phyloP scores from a whole-genome alignment of 2,329 filamentous ascomycete species.

The Zymoseptoria brevis region DNA sequence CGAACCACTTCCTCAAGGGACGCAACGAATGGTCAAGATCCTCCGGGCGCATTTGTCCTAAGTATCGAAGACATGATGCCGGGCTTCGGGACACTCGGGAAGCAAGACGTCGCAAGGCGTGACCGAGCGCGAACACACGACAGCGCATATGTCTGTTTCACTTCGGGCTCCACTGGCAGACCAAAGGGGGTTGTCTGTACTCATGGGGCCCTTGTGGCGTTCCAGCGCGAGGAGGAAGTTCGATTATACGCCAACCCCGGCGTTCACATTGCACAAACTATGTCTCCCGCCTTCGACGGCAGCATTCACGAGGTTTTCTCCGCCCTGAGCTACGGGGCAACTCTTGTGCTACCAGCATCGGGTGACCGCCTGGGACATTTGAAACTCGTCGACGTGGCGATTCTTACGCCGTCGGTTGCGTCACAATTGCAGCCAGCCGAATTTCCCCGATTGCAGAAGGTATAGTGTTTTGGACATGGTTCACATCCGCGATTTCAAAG shows the following conservation, averaged over 20 bases:
- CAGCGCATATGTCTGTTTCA: slow-evolving; percentile 2
- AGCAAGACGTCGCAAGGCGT: not conserved
- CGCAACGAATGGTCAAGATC: too few relatives aligned
- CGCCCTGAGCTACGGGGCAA: too few relatives aligned
- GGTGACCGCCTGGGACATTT: not conserved
- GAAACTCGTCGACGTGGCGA: not conserved
- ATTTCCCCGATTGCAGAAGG: not conserved
- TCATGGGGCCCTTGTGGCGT: not conserved
- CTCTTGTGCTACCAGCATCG: too few relatives aligned
- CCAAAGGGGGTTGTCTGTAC: slow-evolving; percentile 2
- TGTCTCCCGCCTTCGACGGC: not conserved
- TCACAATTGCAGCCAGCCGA: not conserved
- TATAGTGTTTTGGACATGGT: too few relatives aligned
- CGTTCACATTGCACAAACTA: slow-evolving; percentile 1
- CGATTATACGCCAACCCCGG: slow-evolving; percentile 1
- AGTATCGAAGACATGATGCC: too few relatives aligned
- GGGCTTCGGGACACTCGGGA: too few relatives aligned
- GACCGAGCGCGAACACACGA: not conserved
- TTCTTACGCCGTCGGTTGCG: not conserved
- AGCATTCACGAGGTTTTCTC: too few relatives aligned
- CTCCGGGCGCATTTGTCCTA: too few relatives aligned
- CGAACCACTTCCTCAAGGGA: too few relatives aligned
- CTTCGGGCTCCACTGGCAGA: slow-evolving; percentile 1
- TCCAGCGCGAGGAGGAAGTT: slow-evolving; percentile 1
- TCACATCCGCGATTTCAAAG: too few relatives aligned